Evolutionary conservation across 306 rosid species (phyloP).

Genomic region (Trichosanthes cucumerina): DNA sequence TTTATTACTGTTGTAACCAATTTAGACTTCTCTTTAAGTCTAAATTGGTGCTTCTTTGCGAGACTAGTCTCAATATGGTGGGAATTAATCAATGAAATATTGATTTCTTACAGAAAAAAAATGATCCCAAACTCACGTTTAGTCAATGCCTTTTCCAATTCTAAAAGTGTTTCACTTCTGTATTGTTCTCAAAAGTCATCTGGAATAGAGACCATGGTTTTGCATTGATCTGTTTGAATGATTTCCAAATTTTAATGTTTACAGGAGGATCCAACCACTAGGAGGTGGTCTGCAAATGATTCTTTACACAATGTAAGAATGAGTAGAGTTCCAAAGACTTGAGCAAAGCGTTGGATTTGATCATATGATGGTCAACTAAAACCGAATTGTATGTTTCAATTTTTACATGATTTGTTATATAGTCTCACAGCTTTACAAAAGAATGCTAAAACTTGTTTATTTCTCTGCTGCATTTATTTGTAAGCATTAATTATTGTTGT

Average conservation of each 20-base stretch:
- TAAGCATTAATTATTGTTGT: not conserved
- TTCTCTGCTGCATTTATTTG: not conserved
- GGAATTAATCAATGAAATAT: too few relatives aligned
- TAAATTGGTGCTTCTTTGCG: too few relatives aligned
- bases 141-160: too few relatives aligned
- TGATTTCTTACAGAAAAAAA: too few relatives aligned
- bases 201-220: not conserved
- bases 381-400: not conserved
- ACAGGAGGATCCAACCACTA: slow-evolving; percentile 74
- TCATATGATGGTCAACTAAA: slow-evolving; percentile 33
- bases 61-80: too few relatives aligned
- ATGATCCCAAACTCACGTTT: too few relatives aligned
- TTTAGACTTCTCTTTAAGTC: too few relatives aligned
- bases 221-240: not conserved
- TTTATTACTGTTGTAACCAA: too few relatives aligned
- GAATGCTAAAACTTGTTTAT: not conserved
- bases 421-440: not conserved
- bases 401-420: not conserved
- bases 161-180: too few relatives aligned
- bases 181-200: not conserved
- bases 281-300: slow-evolving; percentile 60
- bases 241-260: not conserved
- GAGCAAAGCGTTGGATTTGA: slow-evolving; percentile 48
- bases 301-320: slow-evolving; percentile 50
- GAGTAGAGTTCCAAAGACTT: slow-evolving; percentile 28